A percentile compares a stretch with the other conserved stretches of the same genome.
phyloP scores from a whole-genome alignment of 345 rosid species.

The Sisymbrium irio region DNA sequence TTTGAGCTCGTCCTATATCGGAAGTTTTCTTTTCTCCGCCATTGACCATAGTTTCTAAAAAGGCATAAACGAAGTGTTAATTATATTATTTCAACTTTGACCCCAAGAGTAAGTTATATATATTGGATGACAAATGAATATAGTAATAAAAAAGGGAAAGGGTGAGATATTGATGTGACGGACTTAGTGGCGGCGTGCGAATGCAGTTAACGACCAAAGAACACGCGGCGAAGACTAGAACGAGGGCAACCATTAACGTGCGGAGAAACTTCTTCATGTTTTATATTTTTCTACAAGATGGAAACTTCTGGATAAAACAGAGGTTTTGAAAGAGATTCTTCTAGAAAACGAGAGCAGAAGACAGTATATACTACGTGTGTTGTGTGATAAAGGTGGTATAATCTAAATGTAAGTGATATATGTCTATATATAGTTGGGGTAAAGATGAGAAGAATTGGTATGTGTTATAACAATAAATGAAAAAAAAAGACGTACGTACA shows the following conservation, averaged over 20 bases:
- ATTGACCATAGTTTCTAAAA: constrained; percentile 21
- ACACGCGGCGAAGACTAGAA: constrained; percentile 30
- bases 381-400: background rate
- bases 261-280: constrained; percentile 19
- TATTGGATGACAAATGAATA: background rate
- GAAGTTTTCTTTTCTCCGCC: constrained; percentile 8
- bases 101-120: background rate
- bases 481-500: constrained; percentile 21
- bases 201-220: constrained; percentile 32
- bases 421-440: constrained; percentile 6
- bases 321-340: constrained; percentile 5
- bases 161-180: constrained; percentile 23
- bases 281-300: background rate
- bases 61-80: background rate
- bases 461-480: constrained; percentile 36
- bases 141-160: background rate
- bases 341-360: constrained; percentile 1
- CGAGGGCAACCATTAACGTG: background rate
- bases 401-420: constrained; percentile 5
- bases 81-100: background rate
- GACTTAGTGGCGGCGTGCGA: constrained; percentile 40
- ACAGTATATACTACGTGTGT: background rate
- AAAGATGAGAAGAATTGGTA: constrained; percentile 6
- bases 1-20: constrained; percentile 21
- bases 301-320: background rate